phyloP scores from a whole-genome alignment of 768 basidiomycete genomes.

The Favolaschia claudopus region DNA sequence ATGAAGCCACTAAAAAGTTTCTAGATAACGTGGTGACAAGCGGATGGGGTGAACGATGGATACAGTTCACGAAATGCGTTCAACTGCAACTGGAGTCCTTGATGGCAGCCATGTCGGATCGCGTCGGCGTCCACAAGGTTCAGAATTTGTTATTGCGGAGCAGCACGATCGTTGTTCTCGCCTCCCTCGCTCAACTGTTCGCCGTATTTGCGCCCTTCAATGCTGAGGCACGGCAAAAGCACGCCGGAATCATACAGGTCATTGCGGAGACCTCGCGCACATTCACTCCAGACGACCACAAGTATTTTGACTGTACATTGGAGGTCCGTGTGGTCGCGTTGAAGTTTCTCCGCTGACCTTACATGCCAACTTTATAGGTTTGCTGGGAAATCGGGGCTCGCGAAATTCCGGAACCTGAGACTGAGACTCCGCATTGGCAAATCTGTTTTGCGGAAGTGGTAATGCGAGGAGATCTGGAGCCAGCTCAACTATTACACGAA shows the following conservation, averaged over 20 bases:
- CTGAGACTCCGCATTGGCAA: no score
- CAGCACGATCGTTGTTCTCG: constrained; percentile 1
- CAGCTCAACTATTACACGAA: no score
- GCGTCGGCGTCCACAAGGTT: background rate
- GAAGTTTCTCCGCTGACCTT: background rate
- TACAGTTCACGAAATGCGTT: background rate
- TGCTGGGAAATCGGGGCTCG: constrained; percentile 5
- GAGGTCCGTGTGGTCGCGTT: background rate
- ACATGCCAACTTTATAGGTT: background rate
- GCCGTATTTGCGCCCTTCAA: constrained; percentile 12
- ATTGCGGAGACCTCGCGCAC: background rate
- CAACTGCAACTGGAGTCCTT: background rate
- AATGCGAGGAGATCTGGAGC: no score
- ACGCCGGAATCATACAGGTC: background rate
- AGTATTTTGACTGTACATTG: constrained; percentile 10
- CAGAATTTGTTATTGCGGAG: background rate
- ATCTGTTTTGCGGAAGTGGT: no score
- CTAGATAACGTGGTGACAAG: no score
- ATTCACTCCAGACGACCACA: background rate
- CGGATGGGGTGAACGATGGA: no score
- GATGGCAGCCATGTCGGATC: background rate
- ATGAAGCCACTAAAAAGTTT: no score
- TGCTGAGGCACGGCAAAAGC: background rate
- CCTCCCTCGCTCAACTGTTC: constrained; percentile 10
- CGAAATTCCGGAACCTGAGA: constrained; percentile 10